A percentile compares a stretch with the other conserved stretches of the same genome.
Conservation (phyloP, 352 stramenopile species). For the Globisporangium cederbergense region DNA sequence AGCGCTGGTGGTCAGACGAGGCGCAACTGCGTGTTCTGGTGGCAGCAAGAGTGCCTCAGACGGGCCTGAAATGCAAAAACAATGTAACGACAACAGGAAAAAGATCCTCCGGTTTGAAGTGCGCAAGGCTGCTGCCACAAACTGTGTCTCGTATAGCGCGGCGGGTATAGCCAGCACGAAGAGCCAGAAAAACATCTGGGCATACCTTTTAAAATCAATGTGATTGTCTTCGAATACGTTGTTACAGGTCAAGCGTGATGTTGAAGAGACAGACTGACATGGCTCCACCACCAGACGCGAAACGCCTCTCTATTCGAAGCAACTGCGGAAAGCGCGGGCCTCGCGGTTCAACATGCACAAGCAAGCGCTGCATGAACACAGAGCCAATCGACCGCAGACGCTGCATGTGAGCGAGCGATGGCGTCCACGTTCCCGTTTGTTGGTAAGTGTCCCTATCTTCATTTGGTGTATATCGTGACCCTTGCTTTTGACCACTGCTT, state of each 20-base stretch:
- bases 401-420: constrained; percentile 24
- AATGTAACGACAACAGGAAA: not conserved
- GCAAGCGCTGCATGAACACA: not conserved
- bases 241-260: not conserved
- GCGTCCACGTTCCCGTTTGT: constrained; percentile 30
- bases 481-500: not conserved
- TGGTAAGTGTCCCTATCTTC: constrained; percentile 18
- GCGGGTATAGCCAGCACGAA: constrained; percentile 13
- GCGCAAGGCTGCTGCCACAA: constrained; percentile 14
- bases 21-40: not conserved
- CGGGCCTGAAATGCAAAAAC: not conserved
- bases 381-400: not conserved
- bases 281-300: constrained; percentile 1
- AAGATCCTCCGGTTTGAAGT: not conserved
- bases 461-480: not conserved
- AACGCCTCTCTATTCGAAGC: not conserved
- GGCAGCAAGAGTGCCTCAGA: not conserved
- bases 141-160: not conserved
- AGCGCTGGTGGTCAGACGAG: constrained; percentile 6
- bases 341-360: not conserved
- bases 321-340: not conserved
- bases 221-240: not conserved
- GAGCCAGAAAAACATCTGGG: constrained; percentile 11
- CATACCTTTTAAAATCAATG: not conserved
- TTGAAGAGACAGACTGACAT: constrained; percentile 6